Base-by-base conservation (phyloP, 306 rosid species). In the Cucurbita pepo region DNA sequence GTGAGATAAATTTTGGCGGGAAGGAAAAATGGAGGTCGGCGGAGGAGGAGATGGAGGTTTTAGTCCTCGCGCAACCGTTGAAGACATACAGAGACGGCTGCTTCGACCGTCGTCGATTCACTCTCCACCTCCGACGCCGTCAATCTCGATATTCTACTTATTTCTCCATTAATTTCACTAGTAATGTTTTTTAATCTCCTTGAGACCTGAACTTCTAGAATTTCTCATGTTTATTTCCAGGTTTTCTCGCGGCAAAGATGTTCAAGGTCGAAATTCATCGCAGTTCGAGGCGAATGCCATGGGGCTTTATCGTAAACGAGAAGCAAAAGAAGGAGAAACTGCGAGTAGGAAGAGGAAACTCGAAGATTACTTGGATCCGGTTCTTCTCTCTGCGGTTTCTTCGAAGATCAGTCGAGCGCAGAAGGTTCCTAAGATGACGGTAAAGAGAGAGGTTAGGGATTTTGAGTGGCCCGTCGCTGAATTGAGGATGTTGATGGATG, bases 1-100 rank as follows among this genome's bases (percentile, higher is more conserved):
- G 56, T 13, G 56, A 7, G 12, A 19, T 5, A 63, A 40, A 8
- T 11, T 63, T 63, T 41, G 72, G 72, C 72, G 72, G 73, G 72
- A 73, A 14, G 64, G 75, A 63, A 13, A 66, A 50, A 72, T 76
- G 75, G 59, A 38, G 75, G 21, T 44, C 44, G 30, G 56, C 34
- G 79, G 38, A 79, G 77, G 25, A 69, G 56, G 56, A 50, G 74
- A 10, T 10, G 53, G 73, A 47, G 56, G 38, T 16, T 72, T 63
- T 1, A 73, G 77, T 50, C 73, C 75, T 4, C 62, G 77, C 6
- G 81, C 87, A 72, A 83, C 77, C 56, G 62, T 76, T 16, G 69
- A 81, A 48, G 82, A 81, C 37, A 75, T 81, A 30, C 71, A 73
- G 57, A 76, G 75, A 53, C 73, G 82, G 57, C 87, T 83, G 10